Base-by-base conservation (phyloP, 176 grass and related monocot genomes). In the Zoysia japonica region DNA sequence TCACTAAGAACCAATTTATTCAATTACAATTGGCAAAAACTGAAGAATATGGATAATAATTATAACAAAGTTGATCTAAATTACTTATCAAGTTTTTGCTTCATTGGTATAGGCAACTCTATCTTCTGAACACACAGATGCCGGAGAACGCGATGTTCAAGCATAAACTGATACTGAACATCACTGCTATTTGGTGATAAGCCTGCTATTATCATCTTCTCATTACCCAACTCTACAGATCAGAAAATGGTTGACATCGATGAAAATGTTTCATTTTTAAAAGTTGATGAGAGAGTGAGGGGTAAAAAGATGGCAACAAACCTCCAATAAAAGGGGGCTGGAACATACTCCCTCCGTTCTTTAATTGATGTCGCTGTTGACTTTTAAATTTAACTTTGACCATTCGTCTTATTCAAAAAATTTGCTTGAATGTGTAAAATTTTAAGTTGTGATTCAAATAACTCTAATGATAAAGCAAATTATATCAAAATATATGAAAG, bases 121-220 rank as follows among this genome's bases (percentile, higher is more conserved):
- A 80, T 81, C 87, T 88, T 76, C 65, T 88, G 82, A 81, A 88
- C 65, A 70, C 77, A 84, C 65, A 88, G 77, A 40, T 70, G 35
- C 28, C 37, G 87, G 64, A 88, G 82, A 76, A 88, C 82, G 56
- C 71, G 77, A 12, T 42, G 82, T 70, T 88, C 87, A 76, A 88
- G 71, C 87, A 85, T 88, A 76, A 85, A 67, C 72, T 80, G 77
- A 51, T 80, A 88, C 48, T 88, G 82, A 57, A 88, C 37, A 81
- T 88, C 77, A 48, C 82, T 76, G 77, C 76, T 85, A 71, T 84
- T 55, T 13, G 77, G 71, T 76, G 82, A 80, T 56, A 88, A 54
- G 0, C 76, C 68, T 75, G 70, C 41, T 75, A 88, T 55, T 13
- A 84, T 48, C 82, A 80, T 88, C 82, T 80, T 88, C 66, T 85